A percentile compares a stretch with the other conserved stretches of the same genome.
Conservation (phyloP, 208 protist genomes). For the Trypanosomatidae sp. region DNA sequence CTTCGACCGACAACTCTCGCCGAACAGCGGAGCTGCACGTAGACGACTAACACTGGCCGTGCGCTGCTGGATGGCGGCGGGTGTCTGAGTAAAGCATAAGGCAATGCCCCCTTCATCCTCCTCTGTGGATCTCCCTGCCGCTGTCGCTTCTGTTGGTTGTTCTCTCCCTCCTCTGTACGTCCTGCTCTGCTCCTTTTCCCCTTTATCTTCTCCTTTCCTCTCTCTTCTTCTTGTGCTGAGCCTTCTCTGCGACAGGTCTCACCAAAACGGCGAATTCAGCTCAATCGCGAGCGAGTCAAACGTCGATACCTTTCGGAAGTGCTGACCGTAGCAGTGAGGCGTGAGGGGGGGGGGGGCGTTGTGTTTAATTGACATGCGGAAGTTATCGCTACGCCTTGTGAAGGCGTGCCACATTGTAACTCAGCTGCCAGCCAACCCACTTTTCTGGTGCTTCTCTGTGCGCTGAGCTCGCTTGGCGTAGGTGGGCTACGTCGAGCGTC, state of each 20-base stretch:
- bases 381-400: neutral
- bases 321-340: neutral
- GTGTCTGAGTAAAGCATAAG: neutral
- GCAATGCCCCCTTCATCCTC: neutral
- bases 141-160: neutral
- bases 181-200: neutral
- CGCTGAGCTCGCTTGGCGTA: neutral
- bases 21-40: neutral
- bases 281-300: neutral
- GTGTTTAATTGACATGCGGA: neutral
- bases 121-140: neutral
- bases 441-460: neutral
- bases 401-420: neutral
- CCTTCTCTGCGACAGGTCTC: neutral
- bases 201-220: neutral
- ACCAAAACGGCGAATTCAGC: neutral
- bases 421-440: neutral
- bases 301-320: neutral
- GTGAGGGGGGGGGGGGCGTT: neutral
- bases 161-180: neutral
- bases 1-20: neutral
- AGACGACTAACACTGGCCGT: neutral
- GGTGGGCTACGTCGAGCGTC: neutral
- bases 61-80: neutral
- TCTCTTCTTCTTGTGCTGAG: neutral